These are phyloP conservation scores for Penicillium bovifimosum DNA, from an alignment of 495 filamentous ascomycete species.

Conservation along the genomic window DNA sequence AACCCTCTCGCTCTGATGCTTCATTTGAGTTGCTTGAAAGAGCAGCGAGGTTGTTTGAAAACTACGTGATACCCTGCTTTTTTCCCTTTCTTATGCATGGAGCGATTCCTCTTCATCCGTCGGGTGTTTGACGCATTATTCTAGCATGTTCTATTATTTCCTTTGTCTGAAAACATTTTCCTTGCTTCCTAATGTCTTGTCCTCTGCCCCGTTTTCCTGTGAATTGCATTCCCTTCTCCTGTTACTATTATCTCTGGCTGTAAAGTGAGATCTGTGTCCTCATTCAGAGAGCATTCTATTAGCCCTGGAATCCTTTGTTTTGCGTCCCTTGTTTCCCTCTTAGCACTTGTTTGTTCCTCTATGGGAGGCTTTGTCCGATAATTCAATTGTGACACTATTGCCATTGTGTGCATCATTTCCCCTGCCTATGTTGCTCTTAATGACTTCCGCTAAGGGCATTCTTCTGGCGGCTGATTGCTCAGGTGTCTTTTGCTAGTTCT, in stretches of 20 bases:
- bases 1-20: conserved; percentile 20
- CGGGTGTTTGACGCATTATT: conserved; percentile 31
- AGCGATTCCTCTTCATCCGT: conserved; percentile 29
- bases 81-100: conserved; percentile 36
- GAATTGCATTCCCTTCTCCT: conserved; percentile 27
- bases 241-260: conserved; percentile 40
- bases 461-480: background rate
- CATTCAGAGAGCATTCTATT: conserved; percentile 20
- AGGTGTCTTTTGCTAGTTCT: background rate
- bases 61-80: conserved; percentile 46
- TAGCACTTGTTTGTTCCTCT: conserved; percentile 19
- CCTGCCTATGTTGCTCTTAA: background rate
- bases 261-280: conserved; percentile 33
- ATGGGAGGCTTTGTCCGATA: conserved; percentile 20
- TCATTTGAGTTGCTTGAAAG: conserved; percentile 21
- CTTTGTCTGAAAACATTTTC: conserved; percentile 36
- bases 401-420: conserved; percentile 1
- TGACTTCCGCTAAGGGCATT: background rate
- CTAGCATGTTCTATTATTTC: conserved; percentile 32
- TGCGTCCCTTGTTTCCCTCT: background rate
- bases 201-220: conserved; percentile 11
- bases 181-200: conserved; percentile 27
- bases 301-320: background rate
- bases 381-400: conserved; percentile 20
- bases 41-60: conserved; percentile 42